Conservation (phyloP, 2,329 filamentous ascomycete species). For the Periconia sp. region DNA sequence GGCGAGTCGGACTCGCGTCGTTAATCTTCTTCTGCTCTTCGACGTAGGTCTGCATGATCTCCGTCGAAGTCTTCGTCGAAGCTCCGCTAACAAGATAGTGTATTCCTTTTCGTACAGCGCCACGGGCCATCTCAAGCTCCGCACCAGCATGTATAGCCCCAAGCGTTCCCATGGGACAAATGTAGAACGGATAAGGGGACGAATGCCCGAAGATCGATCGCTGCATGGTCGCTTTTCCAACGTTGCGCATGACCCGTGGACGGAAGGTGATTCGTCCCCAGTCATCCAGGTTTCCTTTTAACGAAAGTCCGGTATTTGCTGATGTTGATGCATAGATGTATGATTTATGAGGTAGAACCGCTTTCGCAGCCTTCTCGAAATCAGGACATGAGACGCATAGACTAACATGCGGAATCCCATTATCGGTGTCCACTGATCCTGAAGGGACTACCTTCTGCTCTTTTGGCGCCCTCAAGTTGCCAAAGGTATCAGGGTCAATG, state of each 20-base stretch:
- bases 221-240: slow-evolving; percentile 37
- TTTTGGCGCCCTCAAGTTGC: slow-evolving; percentile 28
- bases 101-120: slow-evolving; percentile 41
- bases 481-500: slow-evolving; percentile 41
- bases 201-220: slow-evolving; percentile 43
- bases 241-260: slow-evolving; percentile 44
- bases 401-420: slow-evolving; percentile 35
- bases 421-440: slow-evolving; percentile 21
- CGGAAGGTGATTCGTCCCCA: slow-evolving; percentile 44
- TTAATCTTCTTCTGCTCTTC: slow-evolving; percentile 32
- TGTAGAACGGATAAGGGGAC: slow-evolving; percentile 46
- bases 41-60: slow-evolving; percentile 39
- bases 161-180: slow-evolving; percentile 46
- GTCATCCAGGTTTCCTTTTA: slow-evolving; percentile 39
- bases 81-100: slow-evolving; percentile 46
- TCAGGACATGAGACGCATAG: slow-evolving; percentile 40
- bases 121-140: slow-evolving; percentile 44
- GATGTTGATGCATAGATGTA: slow-evolving; percentile 43
- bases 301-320: slow-evolving; percentile 39
- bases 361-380: slow-evolving; percentile 40
- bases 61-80: slow-evolving; percentile 35
- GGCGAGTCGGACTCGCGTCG: slow-evolving; percentile 30
- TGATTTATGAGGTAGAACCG: slow-evolving; percentile 39
- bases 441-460: slow-evolving; percentile 24
- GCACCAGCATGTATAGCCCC: slow-evolving; percentile 43